Evolutionary conservation across 768 basidiomycete species (phyloP), one percentile per base, ranked within the genome.

Genomic region (Termitomyces titanicus): DNA sequence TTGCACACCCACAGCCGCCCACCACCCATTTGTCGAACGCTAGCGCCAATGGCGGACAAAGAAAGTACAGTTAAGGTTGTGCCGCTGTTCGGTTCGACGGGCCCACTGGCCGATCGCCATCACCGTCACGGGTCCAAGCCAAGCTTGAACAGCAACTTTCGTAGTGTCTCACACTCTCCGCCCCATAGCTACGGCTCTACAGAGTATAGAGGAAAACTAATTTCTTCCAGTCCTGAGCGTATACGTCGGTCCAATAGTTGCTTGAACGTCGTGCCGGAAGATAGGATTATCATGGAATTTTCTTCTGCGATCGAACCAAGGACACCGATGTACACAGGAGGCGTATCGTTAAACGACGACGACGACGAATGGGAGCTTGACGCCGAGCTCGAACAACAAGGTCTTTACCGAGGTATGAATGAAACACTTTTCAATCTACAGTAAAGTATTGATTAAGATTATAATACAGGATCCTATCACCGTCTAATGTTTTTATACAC

Each of bases 401-500:
- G 81, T 3, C 63, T 82, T 40, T 84, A 81, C 53, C 55, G 65
- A 53, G 83, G 82, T 79, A 54, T 39, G 74, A 63, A 6, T 40
- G 29, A 34, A n/a, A 50, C 54, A 31, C 13, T 27, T 18, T 5
- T 48, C 13, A 15, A 11, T 29, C 11, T 27, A n/a, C 9, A 20
- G 33, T 42, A 45, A 45, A 15, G 34, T 13, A 24, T 43, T 25
- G 22, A 37, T 39, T 38, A n/a, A n/a, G n/a, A n/a, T n/a, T n/a
- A n/a, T n/a, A n/a, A n/a, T n/a, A n/a, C n/a, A n/a, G n/a, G 88
- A 20, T 88, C 86, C 4, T 89, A 89, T 72, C 68, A 63, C 37
- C 75, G 73, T 33, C 66, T 86, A 11, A 49, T 88, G 35, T 66
- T 73, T n/a, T 59, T 84, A 44, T 86, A 89, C 64, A 74, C 78